Evolutionary conservation across 192 early-diverging fungal species (phyloP), one percentile per base, ranked within the genome.

Genomic region (Chytriomyces sp.): DNA sequence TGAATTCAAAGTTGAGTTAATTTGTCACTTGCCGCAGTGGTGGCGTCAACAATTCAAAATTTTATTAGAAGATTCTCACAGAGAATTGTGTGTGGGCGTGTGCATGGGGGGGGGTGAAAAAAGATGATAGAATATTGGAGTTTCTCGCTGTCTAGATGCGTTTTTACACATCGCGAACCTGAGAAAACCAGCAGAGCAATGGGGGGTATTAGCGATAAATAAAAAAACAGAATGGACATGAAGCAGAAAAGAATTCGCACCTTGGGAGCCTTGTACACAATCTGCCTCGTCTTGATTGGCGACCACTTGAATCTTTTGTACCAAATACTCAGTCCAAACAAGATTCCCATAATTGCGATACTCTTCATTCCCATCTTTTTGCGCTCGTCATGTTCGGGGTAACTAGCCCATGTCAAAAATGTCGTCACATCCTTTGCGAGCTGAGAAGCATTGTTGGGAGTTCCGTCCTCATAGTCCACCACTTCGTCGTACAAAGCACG

Each of bases 351-450:
- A 61, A 99, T 77, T 24, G 91, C 82, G 61, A 96, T 72, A 11
- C 93, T 90, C 91, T 97, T 97, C 86, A 93, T 79, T 50, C 97
- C 97, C 87, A 96, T 93, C 91, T 91, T 93, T 91, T 98, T 99
- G 76, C 96, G 90, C 63, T 98, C 94, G 77, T 98, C 97, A 66
- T 95, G 92, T 82, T 99, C 97, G 45, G 96, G 96, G 86, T 97
- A 96, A 28, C 94, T 91, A 18, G 95, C 93, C 96, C 96, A 99
- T 75, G 91, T 86, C 61, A 99, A 85, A 89, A 97, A 99, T 28
- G 91, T 91, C 23, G 92, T 88, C 5, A 99, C 96, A 86, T 99
- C 97, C 91, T 96, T 99, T 75, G 96, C 92, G 80, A 99, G 93
- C 88, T 99, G 96, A 53, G 94, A 94, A 44, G 95, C 91, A 13